A percentile compares a stretch with the other conserved stretches of the same genome.
phyloP scores from a whole-genome alignment of 176 grass and related monocot species.

The Puccinellia tenuiflora region DNA sequence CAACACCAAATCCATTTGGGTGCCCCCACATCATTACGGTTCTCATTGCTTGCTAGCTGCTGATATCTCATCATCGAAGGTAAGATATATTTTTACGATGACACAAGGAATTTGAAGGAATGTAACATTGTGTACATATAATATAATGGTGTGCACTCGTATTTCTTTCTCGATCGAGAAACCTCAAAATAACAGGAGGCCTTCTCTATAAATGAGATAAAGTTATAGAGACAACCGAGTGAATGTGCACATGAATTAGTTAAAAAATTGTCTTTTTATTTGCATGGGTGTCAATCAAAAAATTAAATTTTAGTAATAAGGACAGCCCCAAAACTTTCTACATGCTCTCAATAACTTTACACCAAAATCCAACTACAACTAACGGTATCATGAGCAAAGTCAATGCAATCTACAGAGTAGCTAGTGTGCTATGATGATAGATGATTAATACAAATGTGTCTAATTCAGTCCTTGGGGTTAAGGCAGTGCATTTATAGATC shows the following conservation, averaged over 20 bases:
- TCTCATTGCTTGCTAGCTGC: slow-evolving; percentile 42
- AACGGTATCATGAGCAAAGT: slow-evolving; percentile 41
- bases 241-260: background rate
- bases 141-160: background rate
- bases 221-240: background rate
- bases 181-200: background rate
- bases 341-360: slow-evolving; percentile 16
- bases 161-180: background rate
- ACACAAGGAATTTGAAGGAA: background rate
- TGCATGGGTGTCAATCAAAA: background rate
- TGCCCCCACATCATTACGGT: slow-evolving; percentile 39
- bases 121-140: background rate
- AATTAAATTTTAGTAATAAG: slow-evolving; percentile 9
- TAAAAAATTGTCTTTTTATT: background rate
- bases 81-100: slow-evolving; percentile 23
- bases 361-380: slow-evolving; percentile 37
- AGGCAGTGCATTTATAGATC: no score
- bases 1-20: slow-evolving; percentile 45
- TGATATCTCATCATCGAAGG: slow-evolving; percentile 43
- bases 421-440: slow-evolving; percentile 28
- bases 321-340: slow-evolving; percentile 23
- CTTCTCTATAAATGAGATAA: background rate
- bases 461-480: slow-evolving; percentile 28
- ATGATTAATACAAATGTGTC: slow-evolving; percentile 26
- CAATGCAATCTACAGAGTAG: slow-evolving; percentile 41